A percentile compares a stretch with the other conserved stretches of the same genome.
phyloP scores from a whole-genome alignment of 2,329 filamentous ascomycete species.

The Calonectria pseudoreteaudii region DNA sequence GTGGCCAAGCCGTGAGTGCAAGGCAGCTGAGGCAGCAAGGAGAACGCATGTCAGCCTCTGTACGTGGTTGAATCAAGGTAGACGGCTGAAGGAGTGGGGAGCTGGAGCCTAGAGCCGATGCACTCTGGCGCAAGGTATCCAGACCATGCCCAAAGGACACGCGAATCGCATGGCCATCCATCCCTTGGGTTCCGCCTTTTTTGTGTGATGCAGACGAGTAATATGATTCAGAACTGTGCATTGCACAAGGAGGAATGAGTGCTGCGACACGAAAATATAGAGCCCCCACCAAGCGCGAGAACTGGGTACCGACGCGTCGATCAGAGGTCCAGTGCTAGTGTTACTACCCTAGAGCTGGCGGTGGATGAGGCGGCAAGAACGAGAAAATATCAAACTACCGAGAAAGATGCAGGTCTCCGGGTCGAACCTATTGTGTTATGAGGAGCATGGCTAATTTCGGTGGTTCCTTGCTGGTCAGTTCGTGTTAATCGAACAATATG shows the following conservation, averaged over 20 bases:
- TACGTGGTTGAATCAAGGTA: slow-evolving; percentile 3
- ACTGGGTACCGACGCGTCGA: slow-evolving; percentile 11
- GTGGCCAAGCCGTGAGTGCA: neutral
- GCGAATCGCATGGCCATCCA: slow-evolving; percentile 21
- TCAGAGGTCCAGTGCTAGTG: neutral
- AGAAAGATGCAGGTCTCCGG: neutral
- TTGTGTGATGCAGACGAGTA: neutral
- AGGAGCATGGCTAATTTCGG: neutral
- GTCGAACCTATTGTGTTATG: neutral
- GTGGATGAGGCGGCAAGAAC: neutral
- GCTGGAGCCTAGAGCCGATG: slow-evolving; percentile 19
- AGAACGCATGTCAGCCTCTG: neutral
- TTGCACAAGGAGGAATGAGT: slow-evolving; percentile 17
- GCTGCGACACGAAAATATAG: slow-evolving; percentile 22
- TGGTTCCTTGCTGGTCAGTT: neutral
- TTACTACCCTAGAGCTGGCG: slow-evolving; percentile 4
- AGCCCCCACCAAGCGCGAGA: slow-evolving; percentile 17
- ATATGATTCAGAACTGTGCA: neutral
- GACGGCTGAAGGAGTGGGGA: slow-evolving; percentile 13
- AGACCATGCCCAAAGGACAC: slow-evolving; percentile 27
- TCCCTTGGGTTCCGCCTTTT: slow-evolving; percentile 15
- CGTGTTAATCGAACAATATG: neutral
- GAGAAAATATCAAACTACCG: neutral
- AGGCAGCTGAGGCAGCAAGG: slow-evolving; percentile 17
- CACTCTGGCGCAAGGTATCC: slow-evolving; percentile 31